phyloP scores from a whole-genome alignment of 345 rosid genomes.

The Microcos paniculata region DNA sequence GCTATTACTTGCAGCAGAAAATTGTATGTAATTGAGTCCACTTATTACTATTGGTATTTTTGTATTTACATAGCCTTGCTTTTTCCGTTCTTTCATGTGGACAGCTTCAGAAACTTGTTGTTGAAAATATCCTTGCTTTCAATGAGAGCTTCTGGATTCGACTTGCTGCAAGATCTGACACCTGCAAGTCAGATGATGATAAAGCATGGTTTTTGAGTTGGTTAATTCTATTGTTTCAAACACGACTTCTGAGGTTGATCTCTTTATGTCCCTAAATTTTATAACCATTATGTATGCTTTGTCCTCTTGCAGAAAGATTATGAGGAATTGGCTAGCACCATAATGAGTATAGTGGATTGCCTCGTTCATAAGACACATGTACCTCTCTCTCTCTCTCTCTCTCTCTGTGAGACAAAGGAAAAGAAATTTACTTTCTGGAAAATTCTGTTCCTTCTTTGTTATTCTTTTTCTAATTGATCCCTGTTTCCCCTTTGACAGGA shows the following conservation, averaged over 20 bases:
- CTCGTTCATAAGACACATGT: conserved; percentile 84
- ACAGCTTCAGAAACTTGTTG: conserved; percentile 86
- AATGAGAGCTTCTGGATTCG: conserved; percentile 83
- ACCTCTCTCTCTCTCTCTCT: conserved; percentile 17
- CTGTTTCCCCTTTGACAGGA: conserved; percentile 44
- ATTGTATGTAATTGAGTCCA: neutral
- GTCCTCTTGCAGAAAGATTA: conserved; percentile 74
- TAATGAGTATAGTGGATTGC: conserved; percentile 83
- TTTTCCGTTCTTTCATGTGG: conserved; percentile 7
- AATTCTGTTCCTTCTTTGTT: neutral
- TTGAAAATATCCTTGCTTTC: conserved; percentile 84
- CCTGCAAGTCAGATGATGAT: conserved; percentile 89
- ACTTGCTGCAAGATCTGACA: conserved; percentile 82
- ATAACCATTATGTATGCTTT: conserved; percentile 17
- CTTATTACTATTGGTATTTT: neutral
- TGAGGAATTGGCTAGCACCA: conserved; percentile 74
- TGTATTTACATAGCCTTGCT: conserved; percentile 12
- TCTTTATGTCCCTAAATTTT: conserved; percentile 11
- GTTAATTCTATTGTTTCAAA: conserved; percentile 31
- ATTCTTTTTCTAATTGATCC: neutral
- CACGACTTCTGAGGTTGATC: conserved; percentile 13
- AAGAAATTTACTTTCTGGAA: neutral
- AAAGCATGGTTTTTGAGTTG: conserved; percentile 59
- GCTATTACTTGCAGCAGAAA: neutral
- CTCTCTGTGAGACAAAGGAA: conserved; percentile 11